Percentiles rank a stretch among this genome's conserved stretches.
phyloP scores from a whole-genome alignment of 23 red algal species.

The Cyanidium caldarium region DNA sequence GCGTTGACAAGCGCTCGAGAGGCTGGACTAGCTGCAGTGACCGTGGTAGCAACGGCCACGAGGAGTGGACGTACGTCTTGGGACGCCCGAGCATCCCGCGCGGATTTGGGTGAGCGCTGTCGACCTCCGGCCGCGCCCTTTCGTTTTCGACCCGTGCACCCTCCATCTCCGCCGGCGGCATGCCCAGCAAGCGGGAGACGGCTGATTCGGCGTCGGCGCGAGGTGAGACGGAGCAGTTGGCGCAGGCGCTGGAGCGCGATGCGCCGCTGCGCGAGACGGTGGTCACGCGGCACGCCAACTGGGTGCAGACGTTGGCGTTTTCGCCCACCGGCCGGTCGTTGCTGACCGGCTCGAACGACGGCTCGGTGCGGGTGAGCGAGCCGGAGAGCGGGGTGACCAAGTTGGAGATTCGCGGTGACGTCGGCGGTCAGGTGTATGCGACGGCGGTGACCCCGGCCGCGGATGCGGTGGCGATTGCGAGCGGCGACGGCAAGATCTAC shows the following conservation, averaged over 20 bases:
- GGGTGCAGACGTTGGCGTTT: constrained; percentile 2
- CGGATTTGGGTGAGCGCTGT: too few relatives aligned
- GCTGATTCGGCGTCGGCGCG: too few relatives aligned
- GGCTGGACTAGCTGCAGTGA: too few relatives aligned
- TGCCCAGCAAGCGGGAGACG: too few relatives aligned
- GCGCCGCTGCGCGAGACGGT: neutral
- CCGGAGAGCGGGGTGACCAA: neutral
- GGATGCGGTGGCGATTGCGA: neutral
- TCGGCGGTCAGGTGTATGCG: constrained; percentile 4
- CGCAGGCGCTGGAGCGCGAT: neutral
- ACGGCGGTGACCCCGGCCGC: neutral
- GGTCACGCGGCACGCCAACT: neutral
- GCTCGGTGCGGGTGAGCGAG: neutral
- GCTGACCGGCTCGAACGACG: constrained; percentile 1
- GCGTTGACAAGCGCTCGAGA: too few relatives aligned
- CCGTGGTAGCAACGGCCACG: too few relatives aligned
- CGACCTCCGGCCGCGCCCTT: too few relatives aligned
- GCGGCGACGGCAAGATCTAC: constrained; percentile 4
- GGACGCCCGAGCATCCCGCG: too few relatives aligned
- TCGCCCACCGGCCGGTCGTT: constrained; percentile 5
- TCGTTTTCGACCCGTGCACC: too few relatives aligned
- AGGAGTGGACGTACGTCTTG: too few relatives aligned
- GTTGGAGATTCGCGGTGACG: neutral
- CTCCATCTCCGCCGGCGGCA: too few relatives aligned
- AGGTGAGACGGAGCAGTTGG: neutral